phyloP scores from a whole-genome alignment of 495 filamentous ascomycete species.

The Usnea hakonensis region DNA sequence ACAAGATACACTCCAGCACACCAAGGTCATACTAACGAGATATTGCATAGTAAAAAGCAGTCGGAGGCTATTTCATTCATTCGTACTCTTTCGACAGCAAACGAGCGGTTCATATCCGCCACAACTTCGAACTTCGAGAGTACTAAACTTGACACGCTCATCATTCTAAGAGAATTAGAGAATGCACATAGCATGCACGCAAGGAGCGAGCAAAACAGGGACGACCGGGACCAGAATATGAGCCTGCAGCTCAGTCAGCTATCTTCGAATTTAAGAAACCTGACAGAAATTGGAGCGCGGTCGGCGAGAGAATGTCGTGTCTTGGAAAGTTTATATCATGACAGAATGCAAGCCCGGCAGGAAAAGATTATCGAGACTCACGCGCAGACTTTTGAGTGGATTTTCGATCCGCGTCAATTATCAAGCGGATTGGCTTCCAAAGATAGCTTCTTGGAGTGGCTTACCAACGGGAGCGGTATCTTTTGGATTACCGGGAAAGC shows the following conservation, averaged over 20 bases:
- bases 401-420: not conserved
- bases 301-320: not conserved
- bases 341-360: not conserved
- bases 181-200: not conserved
- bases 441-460: slow-evolving; percentile 25
- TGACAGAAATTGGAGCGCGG: not conserved
- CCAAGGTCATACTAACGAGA: not conserved
- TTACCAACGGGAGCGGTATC: slow-evolving; percentile 24
- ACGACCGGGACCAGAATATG: not conserved
- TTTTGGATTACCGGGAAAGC: slow-evolving; percentile 38
- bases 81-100: not conserved
- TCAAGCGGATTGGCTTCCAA: no score
- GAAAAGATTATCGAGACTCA: slow-evolving; percentile 8
- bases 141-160: not conserved
- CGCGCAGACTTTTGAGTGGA: slow-evolving; percentile 2
- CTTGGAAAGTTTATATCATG: not conserved
- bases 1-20: not conserved
- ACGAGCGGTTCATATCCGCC: not conserved
- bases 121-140: not conserved
- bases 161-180: not conserved
- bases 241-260: not conserved
- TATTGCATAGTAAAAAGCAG: not conserved
- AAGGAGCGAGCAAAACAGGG: not conserved
- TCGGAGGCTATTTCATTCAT: not conserved
- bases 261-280: not conserved